Conservation (phyloP, 1,139 yeast genomes). For the Hyphopichia pseudoburtonii region DNA sequence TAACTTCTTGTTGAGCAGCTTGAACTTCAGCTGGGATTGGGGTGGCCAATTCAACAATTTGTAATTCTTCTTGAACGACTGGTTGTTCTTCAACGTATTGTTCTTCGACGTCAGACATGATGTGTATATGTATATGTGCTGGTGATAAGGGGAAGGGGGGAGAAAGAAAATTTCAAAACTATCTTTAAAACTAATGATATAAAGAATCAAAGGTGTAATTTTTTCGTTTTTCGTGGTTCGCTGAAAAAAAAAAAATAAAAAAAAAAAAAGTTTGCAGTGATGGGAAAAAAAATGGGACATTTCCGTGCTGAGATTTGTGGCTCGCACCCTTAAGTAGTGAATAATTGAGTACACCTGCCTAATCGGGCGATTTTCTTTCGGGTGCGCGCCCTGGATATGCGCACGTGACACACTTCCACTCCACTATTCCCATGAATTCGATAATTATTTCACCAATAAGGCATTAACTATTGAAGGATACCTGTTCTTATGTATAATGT, state of each 20-base stretch:
- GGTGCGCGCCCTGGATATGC: slow-evolving; percentile 10
- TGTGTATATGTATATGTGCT: background rate
- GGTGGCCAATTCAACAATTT: slow-evolving; percentile 86
- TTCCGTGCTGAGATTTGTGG: slow-evolving; percentile 2
- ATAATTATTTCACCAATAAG: too few relatives aligned
- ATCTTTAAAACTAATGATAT: background rate
- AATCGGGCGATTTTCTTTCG: slow-evolving; percentile 8
- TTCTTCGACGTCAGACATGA: slow-evolving; percentile 56
- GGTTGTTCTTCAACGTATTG: slow-evolving; percentile 38
- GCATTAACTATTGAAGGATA: too few relatives aligned
- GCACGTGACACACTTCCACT: slow-evolving; percentile 11
- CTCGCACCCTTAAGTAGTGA: slow-evolving; percentile 8
- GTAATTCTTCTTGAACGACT: slow-evolving; percentile 73
- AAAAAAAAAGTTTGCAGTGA: slow-evolving; percentile 1
- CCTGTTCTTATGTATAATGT: too few relatives aligned
- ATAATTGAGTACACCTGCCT: slow-evolving; percentile 12
- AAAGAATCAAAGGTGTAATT: background rate
- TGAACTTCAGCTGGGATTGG: slow-evolving; percentile 96
- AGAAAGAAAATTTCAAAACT: background rate
- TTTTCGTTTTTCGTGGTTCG: slow-evolving; percentile 1
- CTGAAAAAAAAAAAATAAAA: background rate
- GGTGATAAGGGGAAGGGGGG: background rate
- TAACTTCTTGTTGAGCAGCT: slow-evolving; percentile 94
- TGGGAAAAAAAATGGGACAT: background rate
- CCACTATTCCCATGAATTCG: too few relatives aligned